phyloP scores from a whole-genome alignment of 352 stramenopile species.

The Albugo candida region DNA sequence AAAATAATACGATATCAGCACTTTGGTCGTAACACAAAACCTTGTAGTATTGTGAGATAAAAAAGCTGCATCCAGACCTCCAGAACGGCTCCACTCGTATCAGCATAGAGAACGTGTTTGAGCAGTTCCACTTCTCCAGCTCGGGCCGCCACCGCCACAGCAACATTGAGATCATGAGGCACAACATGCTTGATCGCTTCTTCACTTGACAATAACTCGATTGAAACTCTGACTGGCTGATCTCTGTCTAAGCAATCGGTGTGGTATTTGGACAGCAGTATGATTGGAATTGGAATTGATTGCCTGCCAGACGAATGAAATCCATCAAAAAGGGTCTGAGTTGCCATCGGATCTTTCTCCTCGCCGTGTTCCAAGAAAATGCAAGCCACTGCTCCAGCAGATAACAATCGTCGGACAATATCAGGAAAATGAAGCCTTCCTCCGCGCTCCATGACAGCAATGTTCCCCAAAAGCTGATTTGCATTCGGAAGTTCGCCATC shows the following conservation, averaged over 20 bases:
- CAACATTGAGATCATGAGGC: conserved; percentile 52
- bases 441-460: conserved; percentile 59
- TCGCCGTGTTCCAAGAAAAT: conserved; percentile 56
- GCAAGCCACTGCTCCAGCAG: conserved; percentile 36
- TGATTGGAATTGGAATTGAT: conserved; percentile 46
- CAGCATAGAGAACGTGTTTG: conserved; percentile 46
- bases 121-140: conserved; percentile 55
- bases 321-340: conserved; percentile 62
- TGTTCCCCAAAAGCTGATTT: conserved; percentile 28
- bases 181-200: conserved; percentile 44
- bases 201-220: conserved; percentile 55
- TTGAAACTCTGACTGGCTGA: conserved; percentile 27
- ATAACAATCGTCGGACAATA: conserved; percentile 51
- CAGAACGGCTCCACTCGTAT: conserved; percentile 32
- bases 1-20: neutral
- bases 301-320: conserved; percentile 74
- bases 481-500: conserved; percentile 51
- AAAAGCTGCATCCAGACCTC: conserved; percentile 17
- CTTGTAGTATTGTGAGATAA: conserved; percentile 1
- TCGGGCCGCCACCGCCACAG: conserved; percentile 39
- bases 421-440: conserved; percentile 69
- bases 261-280: conserved; percentile 59
- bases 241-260: conserved; percentile 45
- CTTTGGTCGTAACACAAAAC: neutral
- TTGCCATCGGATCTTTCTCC: conserved; percentile 21